Conservation (phyloP, 331 rosid species). For the Malus hybrid region DNA sequence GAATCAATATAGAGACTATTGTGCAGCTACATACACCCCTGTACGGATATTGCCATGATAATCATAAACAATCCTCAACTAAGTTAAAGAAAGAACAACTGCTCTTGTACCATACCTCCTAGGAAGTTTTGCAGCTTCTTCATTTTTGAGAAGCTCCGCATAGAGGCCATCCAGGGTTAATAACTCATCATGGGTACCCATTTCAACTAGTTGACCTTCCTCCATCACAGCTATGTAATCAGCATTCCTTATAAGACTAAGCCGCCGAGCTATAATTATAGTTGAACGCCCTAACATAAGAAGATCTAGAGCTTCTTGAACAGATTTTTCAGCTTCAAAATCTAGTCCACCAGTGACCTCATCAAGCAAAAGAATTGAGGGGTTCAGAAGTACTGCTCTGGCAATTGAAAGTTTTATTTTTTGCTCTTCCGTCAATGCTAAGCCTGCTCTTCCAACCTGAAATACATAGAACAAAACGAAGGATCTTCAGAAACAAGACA, state of each 20-base stretch:
- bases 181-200: slow-evolving; percentile 97
- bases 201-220: slow-evolving; percentile 98
- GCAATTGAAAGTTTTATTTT: slow-evolving; percentile 96
- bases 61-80: not conserved
- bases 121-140: slow-evolving; percentile 99
- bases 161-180: slow-evolving; percentile 73
- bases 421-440: slow-evolving; percentile 86
- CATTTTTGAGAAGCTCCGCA: slow-evolving; percentile 91
- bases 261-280: slow-evolving; percentile 96
- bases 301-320: slow-evolving; percentile 94
- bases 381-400: slow-evolving; percentile 95
- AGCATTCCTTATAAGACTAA: slow-evolving; percentile 97
- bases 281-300: slow-evolving; percentile 98
- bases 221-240: slow-evolving; percentile 99
- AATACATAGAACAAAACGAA: slow-evolving; percentile 14
- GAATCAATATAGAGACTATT: not conserved
- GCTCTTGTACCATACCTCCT: slow-evolving; percentile 56
- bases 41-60: slow-evolving; percentile 1
- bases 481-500: not conserved
- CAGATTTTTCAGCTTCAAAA: slow-evolving; percentile 98
- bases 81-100: slow-evolving; percentile 13
- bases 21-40: not conserved
- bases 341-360: slow-evolving; percentile 99
- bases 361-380: slow-evolving; percentile 92
- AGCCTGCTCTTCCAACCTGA: slow-evolving; percentile 96